Conservation (phyloP, 352 stramenopile species). For the Saprolegnia parasitica region DNA sequence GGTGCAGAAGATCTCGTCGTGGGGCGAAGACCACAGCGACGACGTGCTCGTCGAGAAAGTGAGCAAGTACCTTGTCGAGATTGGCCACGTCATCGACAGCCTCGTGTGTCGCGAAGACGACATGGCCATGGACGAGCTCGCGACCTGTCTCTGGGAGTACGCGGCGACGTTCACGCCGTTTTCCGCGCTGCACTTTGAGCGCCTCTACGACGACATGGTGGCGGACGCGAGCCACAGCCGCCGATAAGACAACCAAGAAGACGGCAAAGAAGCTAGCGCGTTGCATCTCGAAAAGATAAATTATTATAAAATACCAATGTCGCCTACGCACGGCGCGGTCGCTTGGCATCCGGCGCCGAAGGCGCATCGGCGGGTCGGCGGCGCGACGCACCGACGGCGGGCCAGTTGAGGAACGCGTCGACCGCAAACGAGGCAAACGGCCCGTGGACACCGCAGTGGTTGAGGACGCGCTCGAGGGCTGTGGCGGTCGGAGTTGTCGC, state of each 20-base stretch:
- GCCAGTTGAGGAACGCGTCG: constrained; percentile 4
- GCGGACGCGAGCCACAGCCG: constrained; percentile 40
- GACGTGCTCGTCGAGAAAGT: constrained; percentile 84
- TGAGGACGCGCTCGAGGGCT: constrained; percentile 14
- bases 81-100: constrained; percentile 73
- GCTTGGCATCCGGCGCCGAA: not conserved
- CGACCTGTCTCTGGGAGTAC: constrained; percentile 74
- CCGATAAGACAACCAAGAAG: not conserved
- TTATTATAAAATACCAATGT: constrained; percentile 17
- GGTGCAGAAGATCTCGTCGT: constrained; percentile 79
- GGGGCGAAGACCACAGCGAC: constrained; percentile 76
- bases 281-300: constrained; percentile 19
- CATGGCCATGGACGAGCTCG: constrained; percentile 67
- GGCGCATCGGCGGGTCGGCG: not conserved
- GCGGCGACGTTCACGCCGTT: constrained; percentile 74
- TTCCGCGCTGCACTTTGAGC: constrained; percentile 64
- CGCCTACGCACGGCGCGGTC: not conserved
- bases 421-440: constrained; percentile 6
- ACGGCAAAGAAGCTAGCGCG: not conserved
- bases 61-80: constrained; percentile 80
- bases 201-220: constrained; percentile 83
- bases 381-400: not conserved
- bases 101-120: constrained; percentile 44
- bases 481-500: not conserved
- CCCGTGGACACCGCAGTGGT: not conserved